A percentile compares a stretch with the other conserved stretches of the same genome.
phyloP scores from a whole-genome alignment of 2,329 filamentous ascomycete species.

The Fusarium buharicum region DNA sequence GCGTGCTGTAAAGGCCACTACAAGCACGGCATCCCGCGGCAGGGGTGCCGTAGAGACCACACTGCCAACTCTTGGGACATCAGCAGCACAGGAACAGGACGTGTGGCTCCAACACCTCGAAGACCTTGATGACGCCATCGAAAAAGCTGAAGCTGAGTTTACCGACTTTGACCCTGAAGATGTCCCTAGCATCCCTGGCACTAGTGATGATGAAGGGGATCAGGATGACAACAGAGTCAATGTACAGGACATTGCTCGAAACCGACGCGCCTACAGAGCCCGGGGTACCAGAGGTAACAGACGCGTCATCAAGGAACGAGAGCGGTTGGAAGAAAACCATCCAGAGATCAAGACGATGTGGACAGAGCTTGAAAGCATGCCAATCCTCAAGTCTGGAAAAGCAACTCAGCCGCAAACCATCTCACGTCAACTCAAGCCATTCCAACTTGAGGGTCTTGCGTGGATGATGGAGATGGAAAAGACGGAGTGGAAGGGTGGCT shows the following conservation, averaged over 20 bases:
- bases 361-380: slow-evolving; percentile 75
- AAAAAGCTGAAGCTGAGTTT: neutral
- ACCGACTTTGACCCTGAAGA: slow-evolving; percentile 2
- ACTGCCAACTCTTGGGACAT: neutral
- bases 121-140: neutral
- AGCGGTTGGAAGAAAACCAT: slow-evolving; percentile 78
- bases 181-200: slow-evolving; percentile 1
- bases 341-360: slow-evolving; percentile 87
- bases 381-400: slow-evolving; percentile 68
- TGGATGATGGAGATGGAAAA: slow-evolving; percentile 96
- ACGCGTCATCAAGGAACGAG: slow-evolving; percentile 61
- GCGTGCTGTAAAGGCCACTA: neutral
- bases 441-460: slow-evolving; percentile 90
- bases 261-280: slow-evolving; percentile 51
- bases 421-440: slow-evolving; percentile 85
- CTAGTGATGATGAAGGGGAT: slow-evolving; percentile 41
- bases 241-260: slow-evolving; percentile 36
- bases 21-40: neutral
- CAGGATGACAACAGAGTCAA: neutral
- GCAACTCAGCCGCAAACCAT: slow-evolving; percentile 72
- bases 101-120: slow-evolving; percentile 16
- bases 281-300: slow-evolving; percentile 32
- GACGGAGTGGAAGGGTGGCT: slow-evolving; percentile 84
- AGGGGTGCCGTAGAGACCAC: neutral
- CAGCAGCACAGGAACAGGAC: neutral